These are phyloP conservation scores for Flagelloscypha sp. DNA, from an alignment of 768 basidiomycete genomes.

Conservation along the genomic window DNA sequence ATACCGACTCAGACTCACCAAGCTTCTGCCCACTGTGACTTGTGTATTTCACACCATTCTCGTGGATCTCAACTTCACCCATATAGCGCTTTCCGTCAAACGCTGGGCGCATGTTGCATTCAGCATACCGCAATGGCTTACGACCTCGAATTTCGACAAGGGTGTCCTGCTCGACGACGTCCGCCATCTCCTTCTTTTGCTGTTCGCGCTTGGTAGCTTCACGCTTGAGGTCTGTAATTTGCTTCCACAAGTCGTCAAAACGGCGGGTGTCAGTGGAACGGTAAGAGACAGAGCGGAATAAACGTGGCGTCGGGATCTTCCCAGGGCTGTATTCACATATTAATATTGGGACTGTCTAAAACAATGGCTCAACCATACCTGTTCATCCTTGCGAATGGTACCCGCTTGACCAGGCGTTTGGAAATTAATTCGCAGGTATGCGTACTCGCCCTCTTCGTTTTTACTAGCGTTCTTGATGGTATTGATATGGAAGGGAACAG, in stretches of 20 bases:
- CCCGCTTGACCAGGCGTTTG: constrained; percentile 96
- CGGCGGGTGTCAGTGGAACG: constrained; percentile 85
- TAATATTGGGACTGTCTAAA: constrained; percentile 6
- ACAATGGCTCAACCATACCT: constrained; percentile 61
- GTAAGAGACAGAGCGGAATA: constrained; percentile 89
- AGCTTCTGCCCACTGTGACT: constrained; percentile 87
- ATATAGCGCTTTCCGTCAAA: constrained; percentile 91
- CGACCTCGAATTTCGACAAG: constrained; percentile 85
- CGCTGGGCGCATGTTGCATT: constrained; percentile 90
- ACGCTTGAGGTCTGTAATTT: constrained; percentile 93
- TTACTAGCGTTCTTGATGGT: constrained; percentile 98
- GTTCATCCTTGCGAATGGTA: constrained; percentile 97
- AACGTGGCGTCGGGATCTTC: constrained; percentile 96
- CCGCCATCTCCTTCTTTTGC: constrained; percentile 97
- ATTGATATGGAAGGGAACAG: constrained; percentile 97
- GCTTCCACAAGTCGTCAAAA: constrained; percentile 81
- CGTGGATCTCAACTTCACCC: constrained; percentile 97
- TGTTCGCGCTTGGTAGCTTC: constrained; percentile 95
- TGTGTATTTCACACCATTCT: constrained; percentile 91
- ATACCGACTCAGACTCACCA: constrained; percentile 41
- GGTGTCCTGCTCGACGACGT: constrained; percentile 91
- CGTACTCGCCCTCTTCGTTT: constrained; percentile 92
- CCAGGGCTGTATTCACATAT: constrained; percentile 55
- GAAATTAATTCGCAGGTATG: constrained; percentile 94
- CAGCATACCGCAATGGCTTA: constrained; percentile 76